Base-by-base conservation (phyloP, 352 stramenopile genomes). In the Pythium phragmitis region DNA sequence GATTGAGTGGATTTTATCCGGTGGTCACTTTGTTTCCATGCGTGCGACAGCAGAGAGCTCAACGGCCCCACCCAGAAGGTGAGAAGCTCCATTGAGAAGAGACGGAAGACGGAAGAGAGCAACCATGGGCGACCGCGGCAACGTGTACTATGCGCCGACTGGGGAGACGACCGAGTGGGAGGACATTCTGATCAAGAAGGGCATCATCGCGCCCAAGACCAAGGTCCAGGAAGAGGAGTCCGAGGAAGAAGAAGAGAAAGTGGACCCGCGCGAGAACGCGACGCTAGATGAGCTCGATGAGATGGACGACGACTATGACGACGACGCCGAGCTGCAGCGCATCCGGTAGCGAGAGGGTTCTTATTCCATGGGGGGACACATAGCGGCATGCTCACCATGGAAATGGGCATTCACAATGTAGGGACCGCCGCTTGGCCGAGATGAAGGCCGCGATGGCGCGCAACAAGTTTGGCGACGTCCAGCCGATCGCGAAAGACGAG, bases 401-500 rank as follows among this genome's bases (percentile, higher is more conserved):
- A 21, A 5, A 36, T 43, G 17, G 26, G 41, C 4, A 5, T 30
- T 30, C 26, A 30, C 26, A 1, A 19, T 36, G 21, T 34, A 93
- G 81, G n/a, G 79, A 94, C 52, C 84, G 85, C 8, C 82, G 88
- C 33, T 91, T 97, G 62, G 78, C 87, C 16, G 77, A 96, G 72
- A 96, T 97, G 82, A 96, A 91, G 72, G 84, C 74, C 3, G 75
- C 85, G 67, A 83, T 86, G 43, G 73, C 81, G 56, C 83, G 82
- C 60, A 93, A 91, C 73, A 91, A 89, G 68, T 97, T 96, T 60
- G 89, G 88, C 9, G 87, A 97, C 58, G 68, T 98, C 19, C 81
- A 95, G 60, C 85, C 90, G 26, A 98, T 98, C 54, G 73, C 82
- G 50, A 98, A 97, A 76, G 89, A 96, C 69, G 91, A 98, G 65